These are phyloP conservation scores for Austroboletus olivaceoglutinosus DNA, from an alignment of 1,284 basidiomycete genomes.

Conservation along the genomic window DNA sequence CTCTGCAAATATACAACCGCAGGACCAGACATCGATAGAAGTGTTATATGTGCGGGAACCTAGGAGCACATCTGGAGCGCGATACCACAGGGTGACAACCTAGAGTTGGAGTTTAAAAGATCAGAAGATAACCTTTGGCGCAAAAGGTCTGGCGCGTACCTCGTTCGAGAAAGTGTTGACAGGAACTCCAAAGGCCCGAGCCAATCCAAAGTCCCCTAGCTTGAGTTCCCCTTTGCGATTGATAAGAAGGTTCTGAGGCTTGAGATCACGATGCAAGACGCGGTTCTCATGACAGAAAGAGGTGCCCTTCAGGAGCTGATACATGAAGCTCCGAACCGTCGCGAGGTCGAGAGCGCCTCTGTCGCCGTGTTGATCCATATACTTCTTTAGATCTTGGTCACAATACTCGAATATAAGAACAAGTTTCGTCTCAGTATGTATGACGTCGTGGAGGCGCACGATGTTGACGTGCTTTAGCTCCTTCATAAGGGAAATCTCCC, in stretches of 20 bases:
- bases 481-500: constrained; percentile 96
- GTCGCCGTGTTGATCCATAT: constrained; percentile 98
- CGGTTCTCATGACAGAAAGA: constrained; percentile 99
- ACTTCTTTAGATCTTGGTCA: constrained; percentile 98
- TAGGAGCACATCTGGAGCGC: constrained; percentile 96
- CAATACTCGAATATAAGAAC: constrained; percentile 99
- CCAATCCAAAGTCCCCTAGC: constrained; percentile 94
- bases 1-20: constrained; percentile 98
- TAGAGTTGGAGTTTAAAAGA: constrained; percentile 32
- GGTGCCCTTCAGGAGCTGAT: constrained; percentile 94
- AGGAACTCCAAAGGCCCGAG: constrained; percentile 93
- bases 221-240: constrained; percentile 97
- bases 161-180: constrained; percentile 97
- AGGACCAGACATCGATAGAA: constrained; percentile 99
- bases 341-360: constrained; percentile 90
- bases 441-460: constrained; percentile 96
- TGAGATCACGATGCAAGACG: constrained; percentile 95
- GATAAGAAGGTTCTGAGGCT: constrained; percentile 97
- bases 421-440: constrained; percentile 97
- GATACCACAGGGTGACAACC: constrained; percentile 99
- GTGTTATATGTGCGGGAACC: constrained; percentile 98
- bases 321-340: constrained; percentile 97
- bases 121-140: neutral
- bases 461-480: constrained; percentile 95
- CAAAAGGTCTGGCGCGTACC: constrained; percentile 42